Percentiles rank a stretch among this genome's conserved stretches.
phyloP scores from a whole-genome alignment of 169 alveolate genomes.

The Plasmodium cynomolgi region DNA sequence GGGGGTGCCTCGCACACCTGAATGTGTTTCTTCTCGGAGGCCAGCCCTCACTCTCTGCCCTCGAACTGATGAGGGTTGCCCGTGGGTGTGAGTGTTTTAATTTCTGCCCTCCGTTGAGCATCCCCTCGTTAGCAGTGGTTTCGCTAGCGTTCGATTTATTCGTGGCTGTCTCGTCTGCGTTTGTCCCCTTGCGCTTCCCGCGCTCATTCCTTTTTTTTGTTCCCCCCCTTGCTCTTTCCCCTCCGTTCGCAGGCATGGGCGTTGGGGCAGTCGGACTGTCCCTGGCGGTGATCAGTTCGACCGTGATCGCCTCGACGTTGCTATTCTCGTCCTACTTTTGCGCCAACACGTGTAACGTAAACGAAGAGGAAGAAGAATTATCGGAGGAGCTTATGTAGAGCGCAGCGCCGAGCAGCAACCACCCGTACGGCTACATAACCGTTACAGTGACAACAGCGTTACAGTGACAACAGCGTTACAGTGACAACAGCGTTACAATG shows the following conservation, averaged over 20 bases:
- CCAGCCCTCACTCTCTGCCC: not conserved
- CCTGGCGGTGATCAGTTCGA: conserved; percentile 57
- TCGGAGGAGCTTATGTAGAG: conserved; percentile 8
- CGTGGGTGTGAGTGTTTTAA: not conserved
- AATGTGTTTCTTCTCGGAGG: not conserved
- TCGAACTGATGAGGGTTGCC: not conserved
- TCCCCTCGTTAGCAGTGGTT: not conserved
- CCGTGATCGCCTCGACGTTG: conserved; percentile 62
- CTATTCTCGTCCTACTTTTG: conserved; percentile 56
- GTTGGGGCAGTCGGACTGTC: conserved; percentile 73
- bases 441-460: not conserved
- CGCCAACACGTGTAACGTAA: conserved; percentile 59
- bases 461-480: too few relatives aligned
- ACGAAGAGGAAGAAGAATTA: conserved; percentile 51
- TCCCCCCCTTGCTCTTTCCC: not conserved
- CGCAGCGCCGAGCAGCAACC: not conserved
- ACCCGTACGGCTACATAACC: not conserved
- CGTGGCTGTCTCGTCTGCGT: not conserved
- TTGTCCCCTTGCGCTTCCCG: not conserved
- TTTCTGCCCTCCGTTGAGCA: not conserved
- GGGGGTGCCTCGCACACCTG: not conserved
- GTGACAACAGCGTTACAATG: not conserved
- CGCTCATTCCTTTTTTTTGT: not conserved
- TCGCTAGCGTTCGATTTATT: not conserved
- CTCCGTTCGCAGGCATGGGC: conserved; percentile 38